A percentile compares a stretch with the other conserved stretches of the same genome.
Conservation (phyloP, 2,329 filamentous ascomycete genomes). For the Aspergillus tanneri region DNA sequence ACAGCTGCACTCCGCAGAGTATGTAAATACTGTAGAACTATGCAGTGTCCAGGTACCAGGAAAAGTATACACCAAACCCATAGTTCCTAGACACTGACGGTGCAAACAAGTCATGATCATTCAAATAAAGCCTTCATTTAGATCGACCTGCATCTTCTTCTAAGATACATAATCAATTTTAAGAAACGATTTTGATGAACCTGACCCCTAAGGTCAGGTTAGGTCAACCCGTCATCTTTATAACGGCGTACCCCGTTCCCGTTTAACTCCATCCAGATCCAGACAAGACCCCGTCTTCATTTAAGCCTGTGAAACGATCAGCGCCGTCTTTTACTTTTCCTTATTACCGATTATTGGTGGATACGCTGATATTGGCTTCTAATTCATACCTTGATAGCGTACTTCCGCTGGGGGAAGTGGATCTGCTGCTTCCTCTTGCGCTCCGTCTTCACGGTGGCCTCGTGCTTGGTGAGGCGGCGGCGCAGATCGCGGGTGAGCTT, state of each 20-base stretch:
- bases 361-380: background rate
- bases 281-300: conserved; percentile 23
- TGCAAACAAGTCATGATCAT: conserved; percentile 8
- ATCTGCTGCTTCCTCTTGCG: conserved; percentile 95
- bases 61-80: background rate
- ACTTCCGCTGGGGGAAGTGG: conserved; percentile 99
- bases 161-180: conserved; percentile 44
- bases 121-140: conserved; percentile 40
- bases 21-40: too few relatives aligned
- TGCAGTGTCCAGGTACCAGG: too few relatives aligned
- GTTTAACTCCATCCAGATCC: conserved; percentile 40
- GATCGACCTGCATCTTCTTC: conserved; percentile 39
- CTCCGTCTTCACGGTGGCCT: conserved; percentile 78
- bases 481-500: conserved; percentile 99
- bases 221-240: conserved; percentile 33
- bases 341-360: background rate
- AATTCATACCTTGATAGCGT: conserved; percentile 85
- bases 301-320: conserved; percentile 31
- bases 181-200: conserved; percentile 30
- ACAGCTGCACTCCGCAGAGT: too few relatives aligned
- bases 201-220: conserved; percentile 29
- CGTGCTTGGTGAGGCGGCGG: conserved; percentile 88
- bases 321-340: background rate
- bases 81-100: background rate
- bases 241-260: conserved; percentile 37